Evolutionary conservation across 176 grass and related monocot genomes (phyloP).

Genomic region (bread wheat (Triticum aestivum)): IWGSC_CS_RefSeq_v2.1 NC_057808.1:465881289-465881788

Average conservation of each 20-base stretch:
- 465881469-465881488: not conserved
- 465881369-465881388: not conserved
- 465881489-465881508: not conserved
- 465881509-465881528: conserved; percentile 42
- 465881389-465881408: too few species aligned
- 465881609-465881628: not conserved
- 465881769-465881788: conserved; percentile 19
- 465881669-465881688: conserved; percentile 12
- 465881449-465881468: not conserved
- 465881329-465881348: too few species aligned
- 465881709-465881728: conserved; percentile 30
- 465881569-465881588: conserved; percentile 10
- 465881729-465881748: conserved; percentile 50
- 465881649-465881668: conserved; percentile 14
- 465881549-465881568: conserved; percentile 44
- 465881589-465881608: not conserved
- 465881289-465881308: too few species aligned
- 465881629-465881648: conserved; percentile 42
- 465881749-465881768: not conserved
- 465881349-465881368: too few species aligned
- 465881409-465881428: not conserved
- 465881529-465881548: conserved; percentile 32
- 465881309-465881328: too few species aligned
- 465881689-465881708: conserved; percentile 23
- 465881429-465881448: not conserved